Evolutionary conservation across 495 filamentous ascomycete genomes (phyloP).

Genomic region (Penicillium flavigenum): DNA sequence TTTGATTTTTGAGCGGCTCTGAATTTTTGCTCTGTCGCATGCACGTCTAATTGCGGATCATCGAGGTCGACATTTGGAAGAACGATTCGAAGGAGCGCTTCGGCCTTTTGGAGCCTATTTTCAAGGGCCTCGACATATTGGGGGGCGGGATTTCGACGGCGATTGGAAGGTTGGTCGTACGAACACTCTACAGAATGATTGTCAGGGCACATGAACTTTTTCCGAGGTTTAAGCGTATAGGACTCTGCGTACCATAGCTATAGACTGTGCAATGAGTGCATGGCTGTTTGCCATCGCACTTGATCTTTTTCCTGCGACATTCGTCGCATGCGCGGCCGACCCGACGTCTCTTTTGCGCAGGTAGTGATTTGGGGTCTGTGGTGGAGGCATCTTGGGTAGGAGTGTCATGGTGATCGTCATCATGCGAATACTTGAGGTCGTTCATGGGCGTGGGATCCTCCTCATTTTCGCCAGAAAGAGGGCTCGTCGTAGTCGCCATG

Average conservation of each 20-base stretch:
- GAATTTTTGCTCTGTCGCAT: constrained; percentile 54
- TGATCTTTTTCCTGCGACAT: constrained; percentile 96
- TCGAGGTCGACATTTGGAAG: constrained; percentile 82
- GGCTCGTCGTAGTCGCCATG: constrained; percentile 24
- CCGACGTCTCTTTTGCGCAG: constrained; percentile 81
- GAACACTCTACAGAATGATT: constrained; percentile 71
- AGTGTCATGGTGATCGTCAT: constrained; percentile 31
- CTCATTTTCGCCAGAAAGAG: constrained; percentile 34
- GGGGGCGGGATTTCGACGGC: constrained; percentile 89
- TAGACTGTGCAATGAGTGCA: constrained; percentile 98
- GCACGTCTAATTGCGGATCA: constrained; percentile 74
- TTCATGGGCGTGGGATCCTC: constrained; percentile 32
- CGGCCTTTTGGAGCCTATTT: constrained; percentile 76
- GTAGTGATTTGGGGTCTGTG: constrained; percentile 42
- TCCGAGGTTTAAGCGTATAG: constrained; percentile 11
- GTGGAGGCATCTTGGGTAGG: constrained; percentile 25
- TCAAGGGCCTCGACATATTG: constrained; percentile 95
- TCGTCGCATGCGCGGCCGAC: constrained; percentile 95
- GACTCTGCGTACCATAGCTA: constrained; percentile 77
- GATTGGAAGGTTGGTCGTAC: constrained; percentile 96
- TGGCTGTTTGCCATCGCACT: constrained; percentile 96
- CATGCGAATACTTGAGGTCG: constrained; percentile 28
- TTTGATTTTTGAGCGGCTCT: constrained; percentile 31
- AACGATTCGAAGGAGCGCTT: constrained; percentile 74
- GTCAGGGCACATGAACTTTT: constrained; percentile 31